Percentiles rank a stretch among this genome's conserved stretches.
Evolutionary conservation across 78 protist genomes (phyloP).

Genomic region (Dictyostelium purpureum): DNA sequence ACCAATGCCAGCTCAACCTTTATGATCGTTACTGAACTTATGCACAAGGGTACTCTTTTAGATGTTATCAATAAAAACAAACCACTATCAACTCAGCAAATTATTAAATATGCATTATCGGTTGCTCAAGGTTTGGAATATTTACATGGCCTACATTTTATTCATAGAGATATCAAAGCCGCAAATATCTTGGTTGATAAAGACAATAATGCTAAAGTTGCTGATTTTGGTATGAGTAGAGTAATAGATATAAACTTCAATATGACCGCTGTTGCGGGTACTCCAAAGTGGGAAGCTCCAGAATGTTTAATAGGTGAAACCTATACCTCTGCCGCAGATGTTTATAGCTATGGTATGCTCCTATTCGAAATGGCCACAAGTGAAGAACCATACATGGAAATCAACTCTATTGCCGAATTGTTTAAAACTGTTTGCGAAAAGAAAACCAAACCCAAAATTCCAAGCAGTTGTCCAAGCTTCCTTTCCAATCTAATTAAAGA

Average conservation of each 20-base stretch:
- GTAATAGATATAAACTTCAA: slow-evolving; percentile 3
- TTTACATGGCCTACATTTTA: slow-evolving; percentile 82
- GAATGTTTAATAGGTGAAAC: slow-evolving; percentile 61
- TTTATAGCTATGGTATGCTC: slow-evolving; percentile 62
- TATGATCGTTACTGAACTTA: slow-evolving; percentile 67
- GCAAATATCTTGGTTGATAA: slow-evolving; percentile 74
- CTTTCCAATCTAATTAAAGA: slow-evolving; percentile 41
- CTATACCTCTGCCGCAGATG: slow-evolving; percentile 60
- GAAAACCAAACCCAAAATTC: slow-evolving; percentile 53
- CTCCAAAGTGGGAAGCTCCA: slow-evolving; percentile 78
- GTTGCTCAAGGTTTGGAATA: slow-evolving; percentile 86
- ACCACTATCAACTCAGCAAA: not conserved
- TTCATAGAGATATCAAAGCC: slow-evolving; percentile 90
- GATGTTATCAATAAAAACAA: slow-evolving; percentile 45
- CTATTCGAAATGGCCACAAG: slow-evolving; percentile 52
- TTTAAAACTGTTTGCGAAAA: slow-evolving; percentile 53
- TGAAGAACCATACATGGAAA: slow-evolving; percentile 55
- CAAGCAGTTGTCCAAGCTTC: not conserved
- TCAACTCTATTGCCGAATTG: slow-evolving; percentile 57
- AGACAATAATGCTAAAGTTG: slow-evolving; percentile 51
- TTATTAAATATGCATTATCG: slow-evolving; percentile 36
- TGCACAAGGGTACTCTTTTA: slow-evolving; percentile 66
- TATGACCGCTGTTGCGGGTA: slow-evolving; percentile 70
- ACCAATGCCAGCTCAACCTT: slow-evolving; percentile 16
- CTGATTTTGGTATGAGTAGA: slow-evolving; percentile 64